These are phyloP conservation scores for Gyromitra esculenta DNA, from an alignment of 2,329 filamentous ascomycete species.

Conservation along the genomic window DNA sequence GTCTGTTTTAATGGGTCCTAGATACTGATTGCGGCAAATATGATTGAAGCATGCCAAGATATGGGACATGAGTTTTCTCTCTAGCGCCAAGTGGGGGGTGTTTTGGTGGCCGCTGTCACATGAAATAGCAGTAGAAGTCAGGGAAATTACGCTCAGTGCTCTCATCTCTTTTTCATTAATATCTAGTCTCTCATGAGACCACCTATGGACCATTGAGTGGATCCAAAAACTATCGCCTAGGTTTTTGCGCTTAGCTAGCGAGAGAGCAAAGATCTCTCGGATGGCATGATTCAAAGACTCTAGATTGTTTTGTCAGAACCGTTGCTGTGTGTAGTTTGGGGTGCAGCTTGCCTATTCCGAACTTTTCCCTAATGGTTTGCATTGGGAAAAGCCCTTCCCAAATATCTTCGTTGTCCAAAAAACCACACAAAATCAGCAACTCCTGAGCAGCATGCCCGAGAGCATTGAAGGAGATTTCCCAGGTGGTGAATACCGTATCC, in stretches of 20 bases:
- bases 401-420: conserved; percentile 55
- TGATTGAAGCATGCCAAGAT: not conserved
- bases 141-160: not conserved
- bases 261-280: conserved; percentile 6
- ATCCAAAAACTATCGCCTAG: conserved; percentile 4
- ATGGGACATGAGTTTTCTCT: not conserved
- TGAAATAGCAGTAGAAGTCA: not conserved
- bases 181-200: conserved; percentile 15
- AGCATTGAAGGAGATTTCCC: conserved; percentile 50
- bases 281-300: conserved; percentile 9
- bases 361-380: conserved; percentile 29
- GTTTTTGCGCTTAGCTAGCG: conserved; percentile 15
- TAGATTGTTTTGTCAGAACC: conserved; percentile 6
- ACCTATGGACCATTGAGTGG: conserved; percentile 18
- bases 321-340: not conserved
- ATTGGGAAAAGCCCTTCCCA: conserved; percentile 56
- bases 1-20: not conserved
- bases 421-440: conserved; percentile 55
- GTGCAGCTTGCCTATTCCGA: conserved; percentile 43
- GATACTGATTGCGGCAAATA: conserved; percentile 1
- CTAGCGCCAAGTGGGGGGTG: not conserved
- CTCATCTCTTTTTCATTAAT: not conserved
- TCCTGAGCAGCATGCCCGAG: conserved; percentile 45
- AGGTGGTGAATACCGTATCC: conserved; percentile 55
- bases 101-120: not conserved